Evolutionary conservation across 2,329 filamentous ascomycete species (phyloP), one percentile per base, ranked within the genome.

Genomic region (Xylaria sp.): DNA sequence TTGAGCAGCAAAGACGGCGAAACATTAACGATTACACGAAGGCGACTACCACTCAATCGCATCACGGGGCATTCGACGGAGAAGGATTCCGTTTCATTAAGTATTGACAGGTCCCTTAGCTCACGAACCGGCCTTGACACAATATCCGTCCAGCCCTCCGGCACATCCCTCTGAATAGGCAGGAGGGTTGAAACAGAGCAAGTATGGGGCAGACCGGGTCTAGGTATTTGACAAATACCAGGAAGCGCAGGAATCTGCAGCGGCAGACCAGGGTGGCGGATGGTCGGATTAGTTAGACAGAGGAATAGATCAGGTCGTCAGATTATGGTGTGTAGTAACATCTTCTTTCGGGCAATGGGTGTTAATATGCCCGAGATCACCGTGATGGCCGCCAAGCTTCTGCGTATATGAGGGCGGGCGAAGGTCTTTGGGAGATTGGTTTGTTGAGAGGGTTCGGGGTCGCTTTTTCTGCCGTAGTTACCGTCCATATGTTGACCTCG

Each of bases 11-110:
- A 54, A 54, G 45, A 60, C 45, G 51, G 62, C 24, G 56, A 47
- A 55, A 52, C 50, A 64, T 53, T 59, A 52, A 61, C 50, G 49
- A 63, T 62, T 55, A 53, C 51, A 59, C 58, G 61, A 56, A 61
- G 54, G 44, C 59, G 55, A 53, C 56, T 57, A 54, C 63, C 52
- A 62, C 54, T 49, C 62, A 62, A 62, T 62, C 60, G 45, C 64
- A 67, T 67, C 50, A 63, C 64, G 61, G 60, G 57, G 56, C 51
- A 48, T 48, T 46, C 49, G 44, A 38, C 49, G 44, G 34, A 51
- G 49, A 47, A 46, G 29, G 50, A 42, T 51, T 48, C 52, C 52
- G 46, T 49, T 39, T 52, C 42, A 46, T 43, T 50, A 59, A 60
- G 57, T 60, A 63, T 48, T 37, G 42, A 53, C 52, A 63, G 17